Evolutionary conservation across 2,329 filamentous ascomycete species (phyloP), one percentile per base, ranked within the genome.

Genomic region (Fusarium mundagurra): DNA sequence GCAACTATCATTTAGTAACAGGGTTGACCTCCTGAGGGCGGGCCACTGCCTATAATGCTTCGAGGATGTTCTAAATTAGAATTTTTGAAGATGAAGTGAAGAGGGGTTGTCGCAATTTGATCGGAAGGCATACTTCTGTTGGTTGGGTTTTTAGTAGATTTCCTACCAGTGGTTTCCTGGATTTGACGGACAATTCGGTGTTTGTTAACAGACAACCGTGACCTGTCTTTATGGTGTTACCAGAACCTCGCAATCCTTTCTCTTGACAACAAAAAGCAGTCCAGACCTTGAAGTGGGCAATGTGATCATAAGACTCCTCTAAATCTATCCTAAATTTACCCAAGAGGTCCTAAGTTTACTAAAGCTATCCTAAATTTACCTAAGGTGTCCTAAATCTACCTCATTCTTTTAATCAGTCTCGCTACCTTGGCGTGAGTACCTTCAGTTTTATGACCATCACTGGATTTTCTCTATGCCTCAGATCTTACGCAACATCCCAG

Each of bases 51-150:
- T 17, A 8, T 5, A 47, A 47, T 29, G 13, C 27, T 22, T 11
- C 27, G 6, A 7, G 2, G 13, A 29, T 5, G 44, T 22, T 47
- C 8, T 16, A 20, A 11, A 29, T 22, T 7, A 16, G 44, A 27
- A 12, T 3, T 47, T 20, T 22, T 14, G 11, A 47, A 29, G 12
- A 10, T 16, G 1, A 22, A 22, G 5, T 10, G 5, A 14, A 27
- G 6, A 47, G 18, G 1, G 2, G 24, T 47, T 27, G 0, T 14
- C 24, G 5, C 8, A 13, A 14, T 20, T 20, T 10, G 5, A 20
- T 14, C 13, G 3, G 18, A 20, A 47, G 8, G 5, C 3, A 47
- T 20, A 22, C 3, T 22, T 22, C 13, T 29, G 6, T 47, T 16
- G 6, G 8, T 1, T 22, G 7, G 8, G 12, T 4, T 16, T 10